Evolutionary conservation across 148 eudicot genomes (phyloP).

Genomic region (Spergularia marina): DNA sequence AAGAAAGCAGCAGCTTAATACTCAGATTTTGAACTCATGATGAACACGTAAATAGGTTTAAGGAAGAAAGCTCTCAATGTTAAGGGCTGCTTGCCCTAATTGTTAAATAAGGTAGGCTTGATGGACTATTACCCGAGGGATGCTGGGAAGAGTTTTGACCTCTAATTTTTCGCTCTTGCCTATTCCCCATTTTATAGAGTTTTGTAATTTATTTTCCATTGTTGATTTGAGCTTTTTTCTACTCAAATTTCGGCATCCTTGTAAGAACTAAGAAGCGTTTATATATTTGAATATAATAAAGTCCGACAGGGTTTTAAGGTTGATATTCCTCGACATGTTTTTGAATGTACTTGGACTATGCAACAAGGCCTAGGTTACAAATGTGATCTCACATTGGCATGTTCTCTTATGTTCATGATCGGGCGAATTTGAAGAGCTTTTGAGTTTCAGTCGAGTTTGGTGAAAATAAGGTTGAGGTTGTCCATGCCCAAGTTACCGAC

Average conservation of each 20-base stretch:
- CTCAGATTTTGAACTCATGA: background rate
- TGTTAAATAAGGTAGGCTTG: constrained; percentile 2
- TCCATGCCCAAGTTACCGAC: no score
- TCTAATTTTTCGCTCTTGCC: background rate
- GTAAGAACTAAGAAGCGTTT: background rate
- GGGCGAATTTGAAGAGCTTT: no score
- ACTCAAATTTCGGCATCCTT: background rate
- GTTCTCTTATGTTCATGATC: no score
- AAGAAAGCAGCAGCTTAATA: constrained; percentile 39
- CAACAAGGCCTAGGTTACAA: no score
- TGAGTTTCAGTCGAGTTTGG: no score
- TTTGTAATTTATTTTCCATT: background rate
- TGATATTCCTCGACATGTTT: background rate
- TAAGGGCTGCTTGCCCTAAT: constrained; percentile 6
- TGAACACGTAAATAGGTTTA: background rate
- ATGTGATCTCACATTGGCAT: no score
- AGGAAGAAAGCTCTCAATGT: background rate
- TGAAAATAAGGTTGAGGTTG: no score
- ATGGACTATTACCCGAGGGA: background rate
- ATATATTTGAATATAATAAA: background rate
- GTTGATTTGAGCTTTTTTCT: background rate
- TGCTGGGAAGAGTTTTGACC: background rate
- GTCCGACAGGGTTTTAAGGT: background rate
- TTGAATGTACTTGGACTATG: background rate
- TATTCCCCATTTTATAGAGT: background rate